Evolutionary conservation across 1,284 basidiomycete species (phyloP), one percentile per base, ranked within the genome.

Genomic region (Ustanciosporium gigantosporum): DNA sequence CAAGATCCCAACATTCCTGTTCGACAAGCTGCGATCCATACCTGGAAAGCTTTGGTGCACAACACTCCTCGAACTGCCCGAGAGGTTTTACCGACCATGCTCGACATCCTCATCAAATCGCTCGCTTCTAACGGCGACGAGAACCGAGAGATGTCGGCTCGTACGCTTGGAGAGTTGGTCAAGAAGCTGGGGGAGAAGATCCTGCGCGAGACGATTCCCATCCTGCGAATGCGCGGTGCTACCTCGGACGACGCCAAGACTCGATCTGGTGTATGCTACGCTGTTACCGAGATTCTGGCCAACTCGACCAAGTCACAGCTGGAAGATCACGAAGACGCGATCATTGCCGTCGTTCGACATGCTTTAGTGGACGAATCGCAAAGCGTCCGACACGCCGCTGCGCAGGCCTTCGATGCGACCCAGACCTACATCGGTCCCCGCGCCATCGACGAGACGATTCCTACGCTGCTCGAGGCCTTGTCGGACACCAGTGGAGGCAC

Each of bases 21-120:
- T 29, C 86, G 95, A 36, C 89, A 92, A 79, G 86, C 91, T 3
- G 91, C 94, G 0, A 86, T 94, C 46, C 91, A 94, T 64, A 96
- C 97, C 64, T 99, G 95, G 95, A 98, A 98, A 80, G 93, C 90
- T 1, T 82, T 98, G 59, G 93, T 99, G 21, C 86, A 91, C 79
- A 98, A 82, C 78, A 79, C 80, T 57, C 79, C 73, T 2, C 61
- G 69, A 16, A 76, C 80, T 84, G 92, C 95, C n/a, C 87, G 93
- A 61, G 95, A 98, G 78, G 89, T 98, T 53, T 82, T 98, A 38
- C 87, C 90, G 1, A 86, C 90, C 23, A 76, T 77, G 73, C 67
- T 77, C 47, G 73, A 77, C 46, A 62, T 76, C 47, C 85, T 99
- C 69, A 84, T 96, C 65, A 82, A 83, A 66, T 86, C 47, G 38